A percentile compares a stretch with the other conserved stretches of the same genome.
Conservation (phyloP, 1,284 basidiomycete genomes). For the Hypsizygus ulmarius region DNA sequence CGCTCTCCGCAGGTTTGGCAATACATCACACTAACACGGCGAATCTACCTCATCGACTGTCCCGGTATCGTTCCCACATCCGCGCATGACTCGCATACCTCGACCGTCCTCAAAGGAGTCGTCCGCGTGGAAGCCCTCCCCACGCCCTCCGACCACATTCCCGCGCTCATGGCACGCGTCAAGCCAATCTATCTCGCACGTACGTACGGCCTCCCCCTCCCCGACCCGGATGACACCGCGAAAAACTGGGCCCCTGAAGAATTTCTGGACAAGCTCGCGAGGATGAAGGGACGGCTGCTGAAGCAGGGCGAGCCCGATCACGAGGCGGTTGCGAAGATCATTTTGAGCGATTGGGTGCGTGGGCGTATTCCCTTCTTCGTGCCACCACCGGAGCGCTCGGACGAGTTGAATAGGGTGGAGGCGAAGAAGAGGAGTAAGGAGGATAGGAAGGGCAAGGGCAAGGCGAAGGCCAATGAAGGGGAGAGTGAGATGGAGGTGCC, state of each 20-base stretch:
- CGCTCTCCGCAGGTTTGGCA: constrained; percentile 80
- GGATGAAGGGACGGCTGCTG: constrained; percentile 88
- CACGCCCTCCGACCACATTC: constrained; percentile 92
- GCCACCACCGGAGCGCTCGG: constrained; percentile 71
- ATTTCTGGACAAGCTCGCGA: constrained; percentile 84
- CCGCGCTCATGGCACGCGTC: constrained; percentile 84
- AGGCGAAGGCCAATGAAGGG: constrained; percentile 40
- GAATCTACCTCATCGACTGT: constrained; percentile 99
- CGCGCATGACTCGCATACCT: constrained; percentile 86
- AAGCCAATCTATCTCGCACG: constrained; percentile 91
- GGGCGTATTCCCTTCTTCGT: constrained; percentile 93
- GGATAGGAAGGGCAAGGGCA: constrained; percentile 34
- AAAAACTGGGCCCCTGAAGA: constrained; percentile 71
- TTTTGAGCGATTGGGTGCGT: constrained; percentile 96
- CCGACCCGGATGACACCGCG: constrained; percentile 49
- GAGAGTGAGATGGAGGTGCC: constrained; percentile 37
- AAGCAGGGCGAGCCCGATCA: constrained; percentile 95
- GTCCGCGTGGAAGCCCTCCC: constrained; percentile 95
- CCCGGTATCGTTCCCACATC: constrained; percentile 97
- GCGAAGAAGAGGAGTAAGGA: constrained; percentile 47
- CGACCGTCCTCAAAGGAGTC: constrained; percentile 95
- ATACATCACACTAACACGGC: constrained; percentile 94
- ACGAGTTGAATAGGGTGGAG: constrained; percentile 64
- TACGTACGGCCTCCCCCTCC: constrained; percentile 81
- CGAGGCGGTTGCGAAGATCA: constrained; percentile 92